A percentile compares a stretch with the other conserved stretches of the same genome.
Evolutionary conservation across 2,329 filamentous ascomycete species (phyloP).

Genomic region (Pyricularia pennisetigena): DNA sequence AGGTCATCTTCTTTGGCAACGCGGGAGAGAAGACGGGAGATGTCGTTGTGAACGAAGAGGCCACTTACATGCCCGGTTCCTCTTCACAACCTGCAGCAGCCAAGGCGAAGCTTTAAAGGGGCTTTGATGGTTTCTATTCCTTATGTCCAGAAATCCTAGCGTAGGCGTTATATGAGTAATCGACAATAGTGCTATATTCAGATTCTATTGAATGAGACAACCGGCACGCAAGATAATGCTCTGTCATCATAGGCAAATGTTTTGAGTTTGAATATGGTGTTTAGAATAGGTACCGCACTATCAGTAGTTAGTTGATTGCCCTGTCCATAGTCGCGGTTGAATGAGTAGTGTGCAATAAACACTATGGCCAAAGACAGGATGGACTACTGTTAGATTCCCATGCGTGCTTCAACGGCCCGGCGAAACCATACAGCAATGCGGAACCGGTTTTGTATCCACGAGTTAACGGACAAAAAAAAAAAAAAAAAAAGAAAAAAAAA

Average conservation of each 20-base stretch:
- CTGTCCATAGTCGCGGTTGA: too few species aligned
- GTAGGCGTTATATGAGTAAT: neutral
- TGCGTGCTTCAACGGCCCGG: neutral
- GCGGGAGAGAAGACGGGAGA: constrained; percentile 59
- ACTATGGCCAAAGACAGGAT: neutral
- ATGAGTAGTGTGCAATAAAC: neutral
- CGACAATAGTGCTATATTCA: neutral
- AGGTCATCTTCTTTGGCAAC: constrained; percentile 97
- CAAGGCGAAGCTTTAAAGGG: constrained; percentile 22
- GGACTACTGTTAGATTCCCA: neutral
- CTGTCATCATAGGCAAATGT: neutral
- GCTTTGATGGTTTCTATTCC: neutral
- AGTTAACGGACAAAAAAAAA: neutral
- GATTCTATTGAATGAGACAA: neutral
- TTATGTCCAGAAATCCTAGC: neutral
- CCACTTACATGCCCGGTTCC: constrained; percentile 49
- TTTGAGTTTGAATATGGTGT: neutral
- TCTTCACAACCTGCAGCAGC: constrained; percentile 4
- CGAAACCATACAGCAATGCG: neutral
- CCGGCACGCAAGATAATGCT: neutral
- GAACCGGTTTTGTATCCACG: neutral
- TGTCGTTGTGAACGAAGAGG: constrained; percentile 77
- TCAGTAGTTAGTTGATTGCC: neutral
- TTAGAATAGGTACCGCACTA: neutral
- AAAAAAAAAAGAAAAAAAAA: neutral